Evolutionary conservation across 768 basidiomycete genomes (phyloP).

Genomic region (Pleurotus platypus): DNA sequence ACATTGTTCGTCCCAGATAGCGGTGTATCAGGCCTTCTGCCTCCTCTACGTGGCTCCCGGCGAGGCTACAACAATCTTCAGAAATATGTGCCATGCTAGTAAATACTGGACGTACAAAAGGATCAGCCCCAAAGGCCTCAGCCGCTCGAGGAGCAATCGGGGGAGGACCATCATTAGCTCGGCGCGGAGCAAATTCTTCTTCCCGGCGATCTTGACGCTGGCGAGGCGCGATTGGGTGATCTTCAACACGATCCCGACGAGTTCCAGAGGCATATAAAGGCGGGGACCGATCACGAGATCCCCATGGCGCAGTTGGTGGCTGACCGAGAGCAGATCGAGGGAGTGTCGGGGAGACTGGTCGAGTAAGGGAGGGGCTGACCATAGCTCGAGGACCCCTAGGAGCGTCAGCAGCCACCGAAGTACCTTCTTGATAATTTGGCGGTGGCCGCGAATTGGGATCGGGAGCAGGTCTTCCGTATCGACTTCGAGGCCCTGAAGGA

Average conservation of each 20-base stretch:
- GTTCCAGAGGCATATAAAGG: conserved; percentile 1
- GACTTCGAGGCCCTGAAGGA: conserved; percentile 15
- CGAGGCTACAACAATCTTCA: background rate
- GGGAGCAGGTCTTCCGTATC: conserved; percentile 11
- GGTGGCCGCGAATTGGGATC: no score
- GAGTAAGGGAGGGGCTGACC: conserved; percentile 14
- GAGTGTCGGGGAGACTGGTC: background rate
- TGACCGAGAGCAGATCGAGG: background rate
- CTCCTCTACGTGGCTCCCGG: conserved; percentile 21
- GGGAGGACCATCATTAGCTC: background rate
- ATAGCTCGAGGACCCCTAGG: conserved; percentile 27
- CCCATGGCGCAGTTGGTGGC: background rate
- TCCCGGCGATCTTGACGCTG: background rate
- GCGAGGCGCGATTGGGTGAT: background rate
- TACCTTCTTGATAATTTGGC: no score
- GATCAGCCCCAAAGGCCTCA: background rate
- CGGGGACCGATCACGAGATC: conserved; percentile 10
- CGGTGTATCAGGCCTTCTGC: conserved; percentile 12
- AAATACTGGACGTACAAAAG: background rate
- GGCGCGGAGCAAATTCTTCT: background rate
- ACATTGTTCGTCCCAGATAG: conserved; percentile 34
- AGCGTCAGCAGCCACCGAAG: conserved; percentile 5
- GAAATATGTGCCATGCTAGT: no score
- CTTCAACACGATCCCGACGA: conserved; percentile 2
- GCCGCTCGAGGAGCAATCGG: conserved; percentile 1